Conservation (phyloP, 352 stramenopile genomes). For the Phytopythium litorale region DNA sequence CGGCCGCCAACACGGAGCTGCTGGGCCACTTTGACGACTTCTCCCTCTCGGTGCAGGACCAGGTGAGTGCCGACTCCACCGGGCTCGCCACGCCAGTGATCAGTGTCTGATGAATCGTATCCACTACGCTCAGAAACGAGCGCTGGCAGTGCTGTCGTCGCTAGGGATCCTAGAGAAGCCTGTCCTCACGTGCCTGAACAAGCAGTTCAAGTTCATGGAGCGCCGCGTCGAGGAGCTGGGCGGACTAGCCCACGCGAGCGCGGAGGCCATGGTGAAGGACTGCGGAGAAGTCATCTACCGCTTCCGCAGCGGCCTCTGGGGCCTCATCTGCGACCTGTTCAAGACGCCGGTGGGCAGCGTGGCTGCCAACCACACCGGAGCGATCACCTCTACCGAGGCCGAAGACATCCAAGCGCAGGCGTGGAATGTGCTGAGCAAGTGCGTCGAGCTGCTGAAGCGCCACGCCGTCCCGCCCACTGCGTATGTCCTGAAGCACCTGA, state of each 20-base stretch:
- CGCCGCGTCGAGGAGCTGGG: constrained; percentile 35
- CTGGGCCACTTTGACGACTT: constrained; percentile 62
- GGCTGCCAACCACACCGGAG: constrained; percentile 11
- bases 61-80: constrained; percentile 20
- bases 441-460: constrained; percentile 42
- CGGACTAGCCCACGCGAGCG: constrained; percentile 10
- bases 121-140: constrained; percentile 32
- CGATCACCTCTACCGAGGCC: constrained; percentile 59
- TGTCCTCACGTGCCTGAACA: constrained; percentile 56
- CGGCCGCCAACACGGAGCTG: constrained; percentile 53
- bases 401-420: constrained; percentile 63
- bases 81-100: neutral
- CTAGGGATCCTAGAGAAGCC: constrained; percentile 64
- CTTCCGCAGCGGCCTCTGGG: constrained; percentile 68
- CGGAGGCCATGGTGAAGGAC: constrained; percentile 43
- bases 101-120: neutral
- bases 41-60: constrained; percentile 51
- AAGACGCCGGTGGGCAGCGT: constrained; percentile 31
- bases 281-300: constrained; percentile 49
- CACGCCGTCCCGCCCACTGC: constrained; percentile 38
- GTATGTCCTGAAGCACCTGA: constrained; percentile 43
- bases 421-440: constrained; percentile 50
- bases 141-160: constrained; percentile 50
- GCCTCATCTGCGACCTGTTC: constrained; percentile 74
- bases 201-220: constrained; percentile 68